Percentiles rank a stretch among this genome's conserved stretches.
These are phyloP conservation scores for Gymnopus androsaceus DNA, from an alignment of 1,284 basidiomycete genomes.

Conservation along the genomic window DNA sequence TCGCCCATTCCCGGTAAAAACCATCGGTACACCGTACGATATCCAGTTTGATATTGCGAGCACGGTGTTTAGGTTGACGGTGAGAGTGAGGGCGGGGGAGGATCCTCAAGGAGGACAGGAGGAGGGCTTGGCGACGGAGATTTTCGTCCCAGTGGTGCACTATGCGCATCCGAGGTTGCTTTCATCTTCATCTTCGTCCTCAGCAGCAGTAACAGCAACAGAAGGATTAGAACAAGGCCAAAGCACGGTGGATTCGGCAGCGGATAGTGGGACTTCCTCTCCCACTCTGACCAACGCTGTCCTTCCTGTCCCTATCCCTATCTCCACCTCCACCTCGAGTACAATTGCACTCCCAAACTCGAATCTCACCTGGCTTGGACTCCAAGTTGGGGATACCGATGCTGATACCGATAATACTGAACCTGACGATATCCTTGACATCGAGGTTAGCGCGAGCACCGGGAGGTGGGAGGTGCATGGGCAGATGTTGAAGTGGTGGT, in stretches of 20 bases:
- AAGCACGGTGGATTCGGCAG: neutral
- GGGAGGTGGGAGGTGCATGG: conserved; percentile 74
- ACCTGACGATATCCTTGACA: conserved; percentile 34
- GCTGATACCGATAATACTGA: conserved; percentile 9
- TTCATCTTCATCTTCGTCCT: conserved; percentile 3
- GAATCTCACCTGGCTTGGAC: no score
- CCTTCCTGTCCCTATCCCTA: neutral
- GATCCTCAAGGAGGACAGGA: conserved; percentile 31
- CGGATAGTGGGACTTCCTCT: neutral
- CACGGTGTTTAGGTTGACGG: conserved; percentile 66
- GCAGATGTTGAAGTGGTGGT: conserved; percentile 84
- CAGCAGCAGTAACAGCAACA: neutral
- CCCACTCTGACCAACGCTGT: neutral
- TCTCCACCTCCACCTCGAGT: neutral
- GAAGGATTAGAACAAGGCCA: neutral
- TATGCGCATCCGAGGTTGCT: conserved; percentile 57
- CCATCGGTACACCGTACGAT: conserved; percentile 66
- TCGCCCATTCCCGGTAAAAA: conserved; percentile 77
- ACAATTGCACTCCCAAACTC: no score
- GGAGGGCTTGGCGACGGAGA: conserved; percentile 69
- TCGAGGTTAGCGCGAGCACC: conserved; percentile 57
- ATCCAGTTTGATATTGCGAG: conserved; percentile 80
- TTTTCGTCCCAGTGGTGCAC: conserved; percentile 88
- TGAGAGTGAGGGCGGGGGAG: conserved; percentile 63
- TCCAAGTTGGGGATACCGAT: no score